Evolutionary conservation across 1,284 basidiomycete genomes (phyloP).

Genomic region (Rhodotorula sp.): DNA sequence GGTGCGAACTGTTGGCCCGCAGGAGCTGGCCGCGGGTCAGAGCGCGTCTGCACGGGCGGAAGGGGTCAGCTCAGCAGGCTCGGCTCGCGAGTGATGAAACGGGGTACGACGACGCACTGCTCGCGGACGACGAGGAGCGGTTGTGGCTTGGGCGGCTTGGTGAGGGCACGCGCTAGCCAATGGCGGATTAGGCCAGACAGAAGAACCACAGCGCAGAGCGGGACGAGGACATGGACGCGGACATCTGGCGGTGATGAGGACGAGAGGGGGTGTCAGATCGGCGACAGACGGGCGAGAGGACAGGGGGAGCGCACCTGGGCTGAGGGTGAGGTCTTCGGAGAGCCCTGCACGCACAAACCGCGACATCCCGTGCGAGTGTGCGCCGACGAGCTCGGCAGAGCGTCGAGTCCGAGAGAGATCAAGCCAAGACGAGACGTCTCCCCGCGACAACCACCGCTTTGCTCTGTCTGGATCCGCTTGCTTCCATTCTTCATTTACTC

Average conservation of each 20-base stretch:
- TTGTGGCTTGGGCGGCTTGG: constrained; percentile 79
- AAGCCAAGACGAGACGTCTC: too few relatives aligned
- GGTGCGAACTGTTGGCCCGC: constrained; percentile 69
- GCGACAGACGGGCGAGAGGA: not conserved
- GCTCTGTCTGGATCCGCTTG: too few relatives aligned
- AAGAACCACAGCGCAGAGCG: constrained; percentile 97
- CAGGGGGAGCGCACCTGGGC: constrained; percentile 18
- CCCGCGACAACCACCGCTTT: too few relatives aligned
- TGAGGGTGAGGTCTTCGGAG: constrained; percentile 18
- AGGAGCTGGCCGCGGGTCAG: constrained; percentile 79
- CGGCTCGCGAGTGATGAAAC: constrained; percentile 1
- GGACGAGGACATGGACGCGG: constrained; percentile 87
- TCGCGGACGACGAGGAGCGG: constrained; percentile 79
- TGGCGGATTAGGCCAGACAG: constrained; percentile 91
- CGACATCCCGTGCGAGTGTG: not conserved
- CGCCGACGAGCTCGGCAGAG: not conserved
- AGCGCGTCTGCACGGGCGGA: constrained; percentile 68
- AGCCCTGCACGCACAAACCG: not conserved
- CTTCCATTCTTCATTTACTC: too few relatives aligned
- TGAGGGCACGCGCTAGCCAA: constrained; percentile 85
- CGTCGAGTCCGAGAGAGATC: not conserved
- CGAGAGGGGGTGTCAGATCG: not conserved
- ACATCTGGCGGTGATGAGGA: constrained; percentile 56
- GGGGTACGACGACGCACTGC: constrained; percentile 66
- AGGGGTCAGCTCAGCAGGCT: not conserved